phyloP scores from a whole-genome alignment of 208 protist species.

The Wallacemonas rigidus region DNA sequence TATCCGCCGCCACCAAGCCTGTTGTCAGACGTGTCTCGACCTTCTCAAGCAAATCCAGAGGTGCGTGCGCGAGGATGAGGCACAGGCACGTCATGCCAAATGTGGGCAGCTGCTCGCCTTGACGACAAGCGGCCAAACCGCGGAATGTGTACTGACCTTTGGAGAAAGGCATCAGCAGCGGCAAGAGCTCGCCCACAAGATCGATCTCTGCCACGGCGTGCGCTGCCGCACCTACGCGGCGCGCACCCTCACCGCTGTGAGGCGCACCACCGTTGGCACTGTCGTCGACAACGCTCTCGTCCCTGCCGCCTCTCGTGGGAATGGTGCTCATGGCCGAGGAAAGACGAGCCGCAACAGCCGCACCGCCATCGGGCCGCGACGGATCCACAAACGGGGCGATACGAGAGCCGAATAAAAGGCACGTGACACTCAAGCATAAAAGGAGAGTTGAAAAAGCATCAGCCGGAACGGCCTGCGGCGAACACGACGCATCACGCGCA shows the following conservation, averaged over 20 bases:
- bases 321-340: background rate
- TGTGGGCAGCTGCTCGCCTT: slow-evolving; percentile 16
- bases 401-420: slow-evolving; percentile 7
- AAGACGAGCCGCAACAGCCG: background rate
- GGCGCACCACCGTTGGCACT: background rate
- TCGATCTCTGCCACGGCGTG: slow-evolving; percentile 25
- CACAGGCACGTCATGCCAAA: slow-evolving; percentile 16
- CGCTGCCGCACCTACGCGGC: background rate
- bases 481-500: background rate
- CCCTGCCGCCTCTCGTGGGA: background rate
- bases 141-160: slow-evolving; percentile 16
- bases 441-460: slow-evolving; percentile 11
- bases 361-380: background rate
- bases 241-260: no score
- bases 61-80: slow-evolving; percentile 3
- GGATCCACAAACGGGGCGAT: slow-evolving; percentile 8
- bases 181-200: background rate
- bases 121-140: background rate
- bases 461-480: background rate
- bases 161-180: slow-evolving; percentile 10
- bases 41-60: background rate
- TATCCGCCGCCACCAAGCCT: slow-evolving; percentile 4
- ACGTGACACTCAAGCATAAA: slow-evolving; percentile 1
- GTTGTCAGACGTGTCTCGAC: slow-evolving; percentile 1
- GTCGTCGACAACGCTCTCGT: background rate